Evolutionary conservation across 805 yeast genomes (phyloP).

Genomic region (Yamadazyma paraphyllophila): DNA sequence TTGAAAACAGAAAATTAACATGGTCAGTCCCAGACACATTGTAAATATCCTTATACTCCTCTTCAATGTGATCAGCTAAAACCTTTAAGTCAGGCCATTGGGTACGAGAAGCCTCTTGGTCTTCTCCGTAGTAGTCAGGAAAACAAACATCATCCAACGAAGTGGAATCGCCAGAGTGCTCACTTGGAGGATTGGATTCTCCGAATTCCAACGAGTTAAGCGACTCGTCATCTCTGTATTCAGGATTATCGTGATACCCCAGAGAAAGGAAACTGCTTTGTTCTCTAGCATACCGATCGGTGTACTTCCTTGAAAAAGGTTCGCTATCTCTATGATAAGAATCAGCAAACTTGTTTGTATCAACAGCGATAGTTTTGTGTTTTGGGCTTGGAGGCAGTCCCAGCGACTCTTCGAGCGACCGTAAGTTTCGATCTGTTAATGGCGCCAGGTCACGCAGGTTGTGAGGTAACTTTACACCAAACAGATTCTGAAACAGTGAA

Average conservation of each 20-base stretch:
- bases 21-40: background rate
- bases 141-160: slow-evolving; percentile 91
- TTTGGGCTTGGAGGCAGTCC: slow-evolving; percentile 2
- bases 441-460: slow-evolving; percentile 19
- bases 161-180: slow-evolving; percentile 61
- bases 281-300: slow-evolving; percentile 37
- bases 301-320: background rate
- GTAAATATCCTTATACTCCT: slow-evolving; percentile 1
- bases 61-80: slow-evolving; percentile 58
- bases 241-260: slow-evolving; percentile 5
- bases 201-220: slow-evolving; percentile 40
- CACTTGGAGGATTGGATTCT: slow-evolving; percentile 62
- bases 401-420: slow-evolving; percentile 12
- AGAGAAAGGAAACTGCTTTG: slow-evolving; percentile 16
- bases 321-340: background rate
- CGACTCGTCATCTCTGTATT: slow-evolving; percentile 16
- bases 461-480: background rate
- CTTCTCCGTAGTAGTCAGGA: slow-evolving; percentile 60
- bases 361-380: slow-evolving; percentile 26
- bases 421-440: slow-evolving; percentile 38
- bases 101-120: slow-evolving; percentile 18
- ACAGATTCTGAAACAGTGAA: slow-evolving; percentile 3
- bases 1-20: slow-evolving; percentile 12
- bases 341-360: slow-evolving; percentile 17
- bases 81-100: slow-evolving; percentile 84